phyloP scores from a whole-genome alignment of 768 basidiomycete species.

The Cyclocybe aegerita region DNA sequence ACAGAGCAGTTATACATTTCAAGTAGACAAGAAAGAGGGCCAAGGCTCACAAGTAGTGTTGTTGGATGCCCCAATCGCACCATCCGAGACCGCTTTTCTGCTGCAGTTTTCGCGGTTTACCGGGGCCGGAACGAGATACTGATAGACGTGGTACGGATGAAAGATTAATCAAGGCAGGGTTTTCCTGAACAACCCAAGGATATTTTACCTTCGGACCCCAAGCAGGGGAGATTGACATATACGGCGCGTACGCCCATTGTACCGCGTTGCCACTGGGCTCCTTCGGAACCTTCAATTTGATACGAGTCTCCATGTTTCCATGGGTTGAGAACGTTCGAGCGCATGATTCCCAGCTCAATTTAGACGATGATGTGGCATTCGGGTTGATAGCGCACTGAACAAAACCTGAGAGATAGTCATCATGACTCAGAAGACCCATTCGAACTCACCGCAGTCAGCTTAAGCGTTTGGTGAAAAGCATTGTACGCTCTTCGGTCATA shows the following conservation, averaged over 20 bases:
- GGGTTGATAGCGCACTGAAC: conserved; percentile 3
- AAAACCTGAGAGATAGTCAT: background rate
- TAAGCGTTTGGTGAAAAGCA: conserved; percentile 21
- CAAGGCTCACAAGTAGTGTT: too few relatives aligned
- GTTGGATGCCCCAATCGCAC: too few relatives aligned
- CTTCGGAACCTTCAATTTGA: conserved; percentile 21
- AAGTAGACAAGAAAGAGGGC: too few relatives aligned
- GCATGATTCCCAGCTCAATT: conserved; percentile 25
- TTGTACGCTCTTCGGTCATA: conserved; percentile 30
- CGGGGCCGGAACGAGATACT: conserved; percentile 32
- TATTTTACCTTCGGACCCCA: conserved; percentile 30
- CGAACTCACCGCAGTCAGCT: conserved; percentile 19
- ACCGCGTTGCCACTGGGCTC: conserved; percentile 22
- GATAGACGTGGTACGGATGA: background rate
- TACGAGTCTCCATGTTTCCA: conserved; percentile 29
- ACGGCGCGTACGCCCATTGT: conserved; percentile 32
- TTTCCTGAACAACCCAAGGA: background rate
- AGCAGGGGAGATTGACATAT: conserved; percentile 20
- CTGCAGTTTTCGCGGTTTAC: conserved; percentile 27
- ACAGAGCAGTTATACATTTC: too few relatives aligned
- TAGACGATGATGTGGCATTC: background rate
- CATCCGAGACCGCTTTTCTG: background rate
- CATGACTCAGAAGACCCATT: background rate
- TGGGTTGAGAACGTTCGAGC: conserved; percentile 19
- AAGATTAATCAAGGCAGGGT: background rate